These are phyloP conservation scores for Amoebophrya sp. DNA, from an alignment of 169 alveolate species.

Conservation along the genomic window DNA sequence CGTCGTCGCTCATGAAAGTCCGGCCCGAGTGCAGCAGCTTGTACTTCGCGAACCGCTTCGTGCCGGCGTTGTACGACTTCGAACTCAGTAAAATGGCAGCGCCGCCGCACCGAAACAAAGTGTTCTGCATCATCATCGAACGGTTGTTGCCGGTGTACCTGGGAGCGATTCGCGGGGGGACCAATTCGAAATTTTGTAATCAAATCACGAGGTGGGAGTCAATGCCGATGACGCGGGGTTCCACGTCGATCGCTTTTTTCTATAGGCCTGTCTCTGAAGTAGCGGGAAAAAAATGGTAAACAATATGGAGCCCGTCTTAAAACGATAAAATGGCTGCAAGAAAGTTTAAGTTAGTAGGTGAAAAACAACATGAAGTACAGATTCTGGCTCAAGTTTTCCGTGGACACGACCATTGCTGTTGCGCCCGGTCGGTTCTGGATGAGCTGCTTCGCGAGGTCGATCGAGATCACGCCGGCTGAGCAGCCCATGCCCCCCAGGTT, in stretches of 20 bases:
- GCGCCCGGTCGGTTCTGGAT: not conserved
- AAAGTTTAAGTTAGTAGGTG: too few species aligned
- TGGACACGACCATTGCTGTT: not conserved
- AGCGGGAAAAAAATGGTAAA: too few species aligned
- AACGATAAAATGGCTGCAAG: too few species aligned
- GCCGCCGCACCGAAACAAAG: conserved; percentile 10
- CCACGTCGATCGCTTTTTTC: too few species aligned
- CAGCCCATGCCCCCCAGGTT: conserved; percentile 17
- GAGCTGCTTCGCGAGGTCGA: conserved; percentile 7
- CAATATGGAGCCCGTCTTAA: too few species aligned
- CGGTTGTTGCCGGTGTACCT: conserved; percentile 8
- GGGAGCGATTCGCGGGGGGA: too few species aligned
- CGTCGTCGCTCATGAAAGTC: not conserved
- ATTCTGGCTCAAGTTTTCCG: not conserved
- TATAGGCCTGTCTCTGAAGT: too few species aligned
- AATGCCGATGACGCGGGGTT: too few species aligned
- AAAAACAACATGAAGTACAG: not conserved
- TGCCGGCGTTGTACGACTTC: not conserved
- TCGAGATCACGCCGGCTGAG: not conserved
- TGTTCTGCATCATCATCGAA: not conserved
- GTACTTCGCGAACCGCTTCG: not conserved
- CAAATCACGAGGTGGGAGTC: too few species aligned
- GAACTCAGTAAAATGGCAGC: not conserved
- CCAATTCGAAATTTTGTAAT: too few species aligned
- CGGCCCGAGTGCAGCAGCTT: not conserved